A percentile compares a stretch with the other conserved stretches of the same genome.
phyloP scores from a whole-genome alignment of 306 rosid species.

The Hippophae tibetana region DNA sequence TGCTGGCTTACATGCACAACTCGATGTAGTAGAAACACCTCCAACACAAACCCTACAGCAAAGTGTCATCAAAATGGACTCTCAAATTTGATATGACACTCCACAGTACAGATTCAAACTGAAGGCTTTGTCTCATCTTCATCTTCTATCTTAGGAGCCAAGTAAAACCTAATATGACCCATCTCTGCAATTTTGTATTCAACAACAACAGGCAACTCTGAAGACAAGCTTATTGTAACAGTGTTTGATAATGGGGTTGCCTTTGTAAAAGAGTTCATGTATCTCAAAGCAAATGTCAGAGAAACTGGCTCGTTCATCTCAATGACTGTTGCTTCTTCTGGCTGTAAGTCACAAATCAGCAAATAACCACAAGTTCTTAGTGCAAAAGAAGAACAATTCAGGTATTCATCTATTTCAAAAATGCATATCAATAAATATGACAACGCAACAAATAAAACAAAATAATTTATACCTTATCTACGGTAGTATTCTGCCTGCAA shows the following conservation, averaged over 20 bases:
- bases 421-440: neutral
- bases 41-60: too few species aligned
- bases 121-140: constrained; percentile 45
- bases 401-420: neutral
- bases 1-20: too few species aligned
- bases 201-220: constrained; percentile 56
- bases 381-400: neutral
- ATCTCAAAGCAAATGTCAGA: constrained; percentile 76
- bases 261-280: constrained; percentile 89
- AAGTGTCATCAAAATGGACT: too few species aligned
- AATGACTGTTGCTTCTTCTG: constrained; percentile 49
- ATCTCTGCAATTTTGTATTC: constrained; percentile 62
- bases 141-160: constrained; percentile 92
- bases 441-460: neutral
- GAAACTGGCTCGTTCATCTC: constrained; percentile 90
- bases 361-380: neutral
- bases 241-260: constrained; percentile 70
- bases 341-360: constrained; percentile 24
- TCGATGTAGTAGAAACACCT: too few species aligned
- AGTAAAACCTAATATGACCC: constrained; percentile 70
- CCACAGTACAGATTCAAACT: neutral
- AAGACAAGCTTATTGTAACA: constrained; percentile 56
- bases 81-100: too few species aligned
- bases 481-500: constrained; percentile 82
- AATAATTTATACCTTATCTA: constrained; percentile 54